Evolutionary conservation across 2,329 filamentous ascomycete species (phyloP).

Genomic region (Penicillium occitanis): DNA sequence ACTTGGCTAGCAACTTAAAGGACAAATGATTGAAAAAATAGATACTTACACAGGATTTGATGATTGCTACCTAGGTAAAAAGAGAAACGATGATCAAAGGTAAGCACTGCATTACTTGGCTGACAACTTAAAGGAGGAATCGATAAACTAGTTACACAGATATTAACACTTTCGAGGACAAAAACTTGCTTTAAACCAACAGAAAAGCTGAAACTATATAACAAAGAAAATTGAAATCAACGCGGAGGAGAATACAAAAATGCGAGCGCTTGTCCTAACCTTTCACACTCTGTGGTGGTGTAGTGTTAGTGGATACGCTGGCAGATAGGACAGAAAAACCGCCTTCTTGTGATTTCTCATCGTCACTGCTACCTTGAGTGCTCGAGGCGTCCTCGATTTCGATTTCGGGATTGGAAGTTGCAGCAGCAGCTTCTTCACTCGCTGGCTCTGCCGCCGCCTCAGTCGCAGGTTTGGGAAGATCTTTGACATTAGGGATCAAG

Average conservation of each 20-base stretch:
- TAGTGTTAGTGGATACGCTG: neutral
- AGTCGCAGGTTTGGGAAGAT: neutral
- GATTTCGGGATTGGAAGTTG: neutral
- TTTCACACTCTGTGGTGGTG: conserved; percentile 6
- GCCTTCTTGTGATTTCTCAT: conserved; percentile 1
- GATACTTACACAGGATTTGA: neutral
- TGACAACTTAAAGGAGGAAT: neutral
- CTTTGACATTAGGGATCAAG: conserved; percentile 3
- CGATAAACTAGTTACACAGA: neutral
- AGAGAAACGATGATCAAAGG: neutral
- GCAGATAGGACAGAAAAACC: neutral
- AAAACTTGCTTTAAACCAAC: neutral
- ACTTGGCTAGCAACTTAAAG: neutral
- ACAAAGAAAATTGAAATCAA: neutral
- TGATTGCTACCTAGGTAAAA: neutral
- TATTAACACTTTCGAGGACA: neutral
- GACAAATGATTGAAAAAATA: neutral
- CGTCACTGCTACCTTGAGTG: conserved; percentile 3
- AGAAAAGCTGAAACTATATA: neutral
- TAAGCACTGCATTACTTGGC: neutral
- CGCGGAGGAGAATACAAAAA: neutral
- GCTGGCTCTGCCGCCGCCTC: neutral
- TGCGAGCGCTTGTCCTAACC: neutral
- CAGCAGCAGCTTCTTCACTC: neutral
- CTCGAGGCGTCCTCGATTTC: neutral